Base-by-base conservation (phyloP, 768 basidiomycete genomes). In the Cantharellus cinnabarinus region DNA sequence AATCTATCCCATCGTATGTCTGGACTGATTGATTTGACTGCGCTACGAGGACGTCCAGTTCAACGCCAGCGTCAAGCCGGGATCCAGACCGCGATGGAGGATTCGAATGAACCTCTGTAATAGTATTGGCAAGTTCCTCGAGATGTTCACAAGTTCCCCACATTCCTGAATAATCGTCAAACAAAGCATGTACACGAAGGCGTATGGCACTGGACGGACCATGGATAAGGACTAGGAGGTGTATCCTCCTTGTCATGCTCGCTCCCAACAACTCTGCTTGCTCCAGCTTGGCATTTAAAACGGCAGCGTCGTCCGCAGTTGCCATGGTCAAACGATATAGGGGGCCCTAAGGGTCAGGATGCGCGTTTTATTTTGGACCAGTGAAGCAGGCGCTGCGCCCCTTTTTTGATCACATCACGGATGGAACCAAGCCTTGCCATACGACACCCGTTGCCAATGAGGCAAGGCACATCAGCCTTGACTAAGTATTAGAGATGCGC, bases 1-100 rank as follows among this genome's bases (percentile, higher is more conserved):
- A 85, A 66, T 89, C 87, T 34, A 89, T 78, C 0, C 87, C 86
- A 63, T 89, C 87, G 64, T 88, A 89, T 1, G 85, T 87, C 5
- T 56, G 34, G 57, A 79, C 76, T 39, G 79, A 79, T 15, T 72
- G 66, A 66, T 87, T 85, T 2, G 81, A 77, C 64, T 84, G 71
- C 2, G 85, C 77, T 0, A 79, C 66, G n/a, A 87, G 68, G 37
- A 85, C 73, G 41, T 79, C 77, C 3, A 90, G 73, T 60, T 73
- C 66, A n/a, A 29, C 29, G 10, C 44, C 44, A 29, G 44, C 44
- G 29, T 48, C 44, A 29, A 29, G 20, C 20, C 20, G 20, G 20
- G 20, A 29, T 29, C 20, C 20, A 29, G 20, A 29, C 29, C 29
- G 10, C 29, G 44, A 48, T 29, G 44, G 10, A 48, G 29, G 44